Evolutionary conservation across 2,329 filamentous ascomycete species (phyloP), one percentile per base, ranked within the genome.

Genomic region (Sporothrix luriei): DNA sequence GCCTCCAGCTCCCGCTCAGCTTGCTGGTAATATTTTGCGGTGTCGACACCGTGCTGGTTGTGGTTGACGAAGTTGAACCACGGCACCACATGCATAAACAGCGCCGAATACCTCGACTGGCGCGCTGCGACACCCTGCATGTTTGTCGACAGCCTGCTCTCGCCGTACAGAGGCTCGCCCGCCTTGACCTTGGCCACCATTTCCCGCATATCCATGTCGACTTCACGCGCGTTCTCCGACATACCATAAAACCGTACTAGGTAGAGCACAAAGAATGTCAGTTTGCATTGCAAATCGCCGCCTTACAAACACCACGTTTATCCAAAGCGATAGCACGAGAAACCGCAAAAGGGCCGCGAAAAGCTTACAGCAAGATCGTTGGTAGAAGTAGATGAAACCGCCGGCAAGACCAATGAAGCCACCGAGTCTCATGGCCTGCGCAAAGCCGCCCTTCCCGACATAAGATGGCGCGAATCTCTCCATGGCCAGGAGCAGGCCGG

Each of bases 31-130:
- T 99, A 99, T 84, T 99, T 99, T 74, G 94, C 93, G 43, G 95
- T 99, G 79, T 99, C 95, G 71, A 99, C 92, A 75, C 95, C 95
- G 79, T 99, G 95, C 87, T 96, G 84, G 78, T 88, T 90, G 82
- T 99, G 95, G 82, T 99, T 98, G 77, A 97, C 94, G 82, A 99
- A 91, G 84, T 99, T 99, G 83, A 97, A 94, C 95, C 94, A 98
- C 51, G 94, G 94, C 69, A 99, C 83, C 68, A 94, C 88, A 78
- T 93, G 91, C 74, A 92, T 83, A 80, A 94, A 95, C 43, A 95
- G 84, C 52, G 91, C 91, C 49, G 92, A 90, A 84, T 97, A 98
- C 78, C 95, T 87, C 77, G 93, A 97, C 84, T 99, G 97, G 75
- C 95, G 86, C 71, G 92, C 89, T 67, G 95, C 94, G 51, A 97